Evolutionary conservation across 371 early-diverging fungal species (phyloP).

Genomic region (Mortierella sp.): DNA sequence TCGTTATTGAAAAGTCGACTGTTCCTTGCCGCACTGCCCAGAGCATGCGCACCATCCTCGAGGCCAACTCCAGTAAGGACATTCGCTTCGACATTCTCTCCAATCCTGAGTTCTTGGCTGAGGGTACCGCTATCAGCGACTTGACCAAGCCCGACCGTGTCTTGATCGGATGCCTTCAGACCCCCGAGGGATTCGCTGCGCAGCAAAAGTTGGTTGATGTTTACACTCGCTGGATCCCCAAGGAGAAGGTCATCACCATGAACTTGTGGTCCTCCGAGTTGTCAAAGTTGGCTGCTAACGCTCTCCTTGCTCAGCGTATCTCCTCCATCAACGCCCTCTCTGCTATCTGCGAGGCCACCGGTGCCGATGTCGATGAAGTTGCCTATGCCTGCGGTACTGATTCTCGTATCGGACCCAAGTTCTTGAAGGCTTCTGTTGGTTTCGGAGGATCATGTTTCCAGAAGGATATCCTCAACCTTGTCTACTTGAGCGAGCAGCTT

Average conservation of each 20-base stretch:
- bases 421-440: slow-evolving; percentile 93
- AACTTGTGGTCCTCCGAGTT: slow-evolving; percentile 96
- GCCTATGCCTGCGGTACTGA: slow-evolving; percentile 93
- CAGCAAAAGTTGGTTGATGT: slow-evolving; percentile 82
- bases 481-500: slow-evolving; percentile 87
- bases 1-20: slow-evolving; percentile 96
- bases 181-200: slow-evolving; percentile 82
- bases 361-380: slow-evolving; percentile 96
- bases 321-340: slow-evolving; percentile 94
- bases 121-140: slow-evolving; percentile 93
- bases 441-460: slow-evolving; percentile 98
- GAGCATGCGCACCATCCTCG: slow-evolving; percentile 89
- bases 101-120: slow-evolving; percentile 97
- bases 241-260: slow-evolving; percentile 89
- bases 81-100: slow-evolving; percentile 91
- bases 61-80: slow-evolving; percentile 80
- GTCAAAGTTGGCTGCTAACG: slow-evolving; percentile 96
- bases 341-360: slow-evolving; percentile 96
- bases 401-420: slow-evolving; percentile 91
- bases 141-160: slow-evolving; percentile 93
- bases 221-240: slow-evolving; percentile 83
- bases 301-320: slow-evolving; percentile 96
- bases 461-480: slow-evolving; percentile 95
- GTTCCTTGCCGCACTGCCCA: slow-evolving; percentile 96
- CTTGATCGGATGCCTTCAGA: slow-evolving; percentile 90